phyloP scores from a whole-genome alignment of 2,329 filamentous ascomycete genomes.

The Apiospora sp. region DNA sequence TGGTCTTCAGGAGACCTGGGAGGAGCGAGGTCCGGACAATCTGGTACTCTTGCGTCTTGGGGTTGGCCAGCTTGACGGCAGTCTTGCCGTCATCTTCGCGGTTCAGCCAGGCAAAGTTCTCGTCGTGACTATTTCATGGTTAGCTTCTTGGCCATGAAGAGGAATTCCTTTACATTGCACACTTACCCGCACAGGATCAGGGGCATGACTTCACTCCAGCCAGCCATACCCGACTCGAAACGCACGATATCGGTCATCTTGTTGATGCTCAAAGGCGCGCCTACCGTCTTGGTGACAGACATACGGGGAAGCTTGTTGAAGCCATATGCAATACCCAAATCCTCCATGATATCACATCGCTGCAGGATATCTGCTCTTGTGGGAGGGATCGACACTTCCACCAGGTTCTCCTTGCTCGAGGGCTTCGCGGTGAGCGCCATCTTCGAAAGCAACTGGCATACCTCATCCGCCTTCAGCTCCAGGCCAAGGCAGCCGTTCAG shows the following conservation, averaged over 20 bases:
- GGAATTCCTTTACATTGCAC: not conserved
- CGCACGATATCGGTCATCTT: slow-evolving; percentile 94
- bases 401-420: slow-evolving; percentile 72
- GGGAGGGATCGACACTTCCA: slow-evolving; percentile 84
- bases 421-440: slow-evolving; percentile 89
- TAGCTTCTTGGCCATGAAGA: not conserved
- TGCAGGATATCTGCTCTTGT: slow-evolving; percentile 95
- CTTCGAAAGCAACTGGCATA: slow-evolving; percentile 82
- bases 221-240: slow-evolving; percentile 87
- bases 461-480: slow-evolving; percentile 73
- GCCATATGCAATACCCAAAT: slow-evolving; percentile 94
- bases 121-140: slow-evolving; percentile 75
- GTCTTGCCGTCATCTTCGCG: slow-evolving; percentile 76
- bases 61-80: slow-evolving; percentile 77
- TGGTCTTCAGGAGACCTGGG: slow-evolving; percentile 79
- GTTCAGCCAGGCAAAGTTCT: slow-evolving; percentile 91
- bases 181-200: slow-evolving; percentile 76
- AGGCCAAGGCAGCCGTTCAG: slow-evolving; percentile 94
- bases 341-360: slow-evolving; percentile 98
- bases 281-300: slow-evolving; percentile 87
- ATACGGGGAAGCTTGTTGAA: slow-evolving; percentile 94
- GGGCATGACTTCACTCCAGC: slow-evolving; percentile 96
- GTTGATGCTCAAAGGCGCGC: slow-evolving; percentile 88
- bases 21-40: slow-evolving; percentile 78
- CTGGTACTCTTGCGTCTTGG: slow-evolving; percentile 82